Base-by-base conservation (phyloP, 140 eudicot species). In the Flaveria floridana region DNA sequence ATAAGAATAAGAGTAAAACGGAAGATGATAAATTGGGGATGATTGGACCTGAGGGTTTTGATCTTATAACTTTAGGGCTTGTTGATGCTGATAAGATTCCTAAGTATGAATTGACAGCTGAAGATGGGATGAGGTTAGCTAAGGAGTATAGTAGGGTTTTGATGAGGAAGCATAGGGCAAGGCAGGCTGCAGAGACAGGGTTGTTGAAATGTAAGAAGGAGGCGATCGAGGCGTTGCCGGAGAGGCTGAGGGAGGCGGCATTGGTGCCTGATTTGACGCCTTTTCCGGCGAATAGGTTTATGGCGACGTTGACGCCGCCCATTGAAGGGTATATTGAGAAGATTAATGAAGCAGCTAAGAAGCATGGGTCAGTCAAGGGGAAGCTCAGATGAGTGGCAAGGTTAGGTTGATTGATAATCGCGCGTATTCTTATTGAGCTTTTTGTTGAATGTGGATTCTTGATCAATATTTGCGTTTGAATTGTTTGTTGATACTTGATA, bases 161-260 rank as follows among this genome's bases (percentile, higher is more conserved):
- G 84, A 94, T 94, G 99, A 85, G 91, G 84, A 88, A 82, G 75
- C 97, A 88, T 74, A 81, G 99, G 75, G 89, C 90, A 2, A 85
- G 97, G 28, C 99, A 88, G 42, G 92, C 92, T n/a, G 99, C 99
- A 0, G 97, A 86, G 48, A 65, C 91, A 0, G 82, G 80, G 20
- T 65, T 94, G 59, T 81, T 94, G 89, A 85, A 75, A 62, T 78
- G 87, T 81, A 94, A 90, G 87, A 88, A 86, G 28, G 99, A 82
- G 75, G 99, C 99, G 0, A 90, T 94, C 7, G 90, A 85, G 78
- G 99, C 97, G 0, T 75, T 94, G 85, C 99, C 99, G 3, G 94
- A 94, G n/a, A 48, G 79, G 25, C 78, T 94, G 85, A 94, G 61
- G 81, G 89, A 64, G 21, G 87, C 86, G 14, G 99, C 99, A 0